Base-by-base conservation (phyloP, 306 rosid species). In the Acacia acuminata region DNA sequence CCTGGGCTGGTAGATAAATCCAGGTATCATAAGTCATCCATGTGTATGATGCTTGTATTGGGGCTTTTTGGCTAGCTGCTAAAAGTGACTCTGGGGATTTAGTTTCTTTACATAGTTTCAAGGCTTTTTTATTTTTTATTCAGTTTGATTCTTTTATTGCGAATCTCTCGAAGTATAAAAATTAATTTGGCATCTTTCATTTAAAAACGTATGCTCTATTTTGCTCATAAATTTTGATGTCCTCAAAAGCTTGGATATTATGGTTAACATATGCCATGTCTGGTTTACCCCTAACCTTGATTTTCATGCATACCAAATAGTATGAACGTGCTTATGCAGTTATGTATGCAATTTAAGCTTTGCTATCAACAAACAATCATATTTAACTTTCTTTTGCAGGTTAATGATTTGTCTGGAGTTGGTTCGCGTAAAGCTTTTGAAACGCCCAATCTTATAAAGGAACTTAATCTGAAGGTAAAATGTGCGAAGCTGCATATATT, bases 331-430 rank as follows among this genome's bases (percentile, higher is more conserved):
- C 76, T 68, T 63, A 10, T 40, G 13, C 27, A 14, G 76, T 74
- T 17, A 10, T 40, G n/a, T 27, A 3, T 72, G 55, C 74, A 45
- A 58, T 66, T 14, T 87, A 47, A 56, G 64, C 67, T 75, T 38
- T 76, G 16, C 71, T 58, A 66, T 76, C 74, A 77, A 44, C 53
- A 79, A 71, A 56, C 53, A 81, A 71, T 64, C 58, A 55, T 53
- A n/a, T n/a, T n/a, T 55, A 77, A 76, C 71, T 34, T 63, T 86
- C 69, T 83, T 86, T 51, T 77, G 64, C 90, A 96, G 99, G 97
- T 90, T 82, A 92, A 92, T 84, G 99, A 95, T 91, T 85, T 93
- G 86, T 95, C 90, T 81, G 99, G 97, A 81, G 97, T 95, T 81
- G 99, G 99, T 82, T 85, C 80, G 47, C 92, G 93, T 64, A 87